These are phyloP conservation scores for Eucalyptus sp. DNA, from an alignment of 345 rosid species.

Conservation along the genomic window DNA sequence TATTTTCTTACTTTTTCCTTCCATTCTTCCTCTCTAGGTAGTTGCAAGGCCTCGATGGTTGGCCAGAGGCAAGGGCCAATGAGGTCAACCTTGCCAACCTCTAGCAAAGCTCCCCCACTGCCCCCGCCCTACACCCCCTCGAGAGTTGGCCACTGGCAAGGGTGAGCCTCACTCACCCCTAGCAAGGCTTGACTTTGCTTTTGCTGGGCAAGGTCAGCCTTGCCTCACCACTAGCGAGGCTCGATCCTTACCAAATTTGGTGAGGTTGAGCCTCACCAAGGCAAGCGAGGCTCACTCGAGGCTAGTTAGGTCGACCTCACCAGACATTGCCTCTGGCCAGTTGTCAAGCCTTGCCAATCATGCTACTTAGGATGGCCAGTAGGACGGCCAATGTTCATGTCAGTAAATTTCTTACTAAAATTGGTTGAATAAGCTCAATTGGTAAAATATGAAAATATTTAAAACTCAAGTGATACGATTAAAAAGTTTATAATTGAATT, in stretches of 20 bases:
- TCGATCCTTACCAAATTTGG: not conserved
- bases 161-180: too few species aligned
- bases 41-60: too few species aligned
- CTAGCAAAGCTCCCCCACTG: too few species aligned
- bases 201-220: rapidly evolving
- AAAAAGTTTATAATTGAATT: too few species aligned
- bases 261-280: not conserved
- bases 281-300: too few species aligned
- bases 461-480: rapidly evolving
- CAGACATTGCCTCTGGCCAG: rapidly evolving
- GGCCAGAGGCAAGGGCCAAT: rapidly evolving
- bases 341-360: too few species aligned
- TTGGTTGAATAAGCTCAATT: rapidly evolving
- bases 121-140: rapidly evolving
- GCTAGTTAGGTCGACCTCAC: too few species aligned
- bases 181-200: not conserved
- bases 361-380: too few species aligned
- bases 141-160: rapidly evolving
- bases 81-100: too few species aligned
- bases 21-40: not conserved
- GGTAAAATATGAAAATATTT: too few species aligned
- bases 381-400: rapidly evolving
- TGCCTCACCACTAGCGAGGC: not conserved
- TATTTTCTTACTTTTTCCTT: too few species aligned
- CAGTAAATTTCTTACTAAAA: rapidly evolving